Base-by-base conservation (phyloP, 257 asterid species). In the Nicotiana noctiflora region DNA sequence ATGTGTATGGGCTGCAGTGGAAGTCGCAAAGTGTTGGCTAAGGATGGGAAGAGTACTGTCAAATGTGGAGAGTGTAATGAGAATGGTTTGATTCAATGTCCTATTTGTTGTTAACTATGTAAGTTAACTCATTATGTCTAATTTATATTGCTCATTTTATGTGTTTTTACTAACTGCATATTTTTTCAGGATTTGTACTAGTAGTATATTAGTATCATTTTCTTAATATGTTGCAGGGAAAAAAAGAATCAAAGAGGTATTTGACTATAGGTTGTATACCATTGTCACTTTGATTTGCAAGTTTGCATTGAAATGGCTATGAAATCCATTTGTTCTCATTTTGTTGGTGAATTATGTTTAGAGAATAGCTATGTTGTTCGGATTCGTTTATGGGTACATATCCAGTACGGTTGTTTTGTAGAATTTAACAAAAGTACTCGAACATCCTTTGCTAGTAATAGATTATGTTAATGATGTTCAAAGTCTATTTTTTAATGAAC, bases 61-160 rank as follows among this genome's bases (percentile, higher is more conserved):
- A 92, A 90, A 80, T 96, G 99, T 76, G 84, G 76, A 0, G 88
- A 91, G 81, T 96, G 99, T 81, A 96, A 96, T 84, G 98, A 96
- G 88, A 96, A 95, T 89, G 98, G 99, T 27, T 83, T 95, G 85
- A 88, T 93, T 19, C 98, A 88, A 46, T 95, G 98, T 77, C 99
- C 98, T 6, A 70, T 88, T 13, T 94, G 97, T 76, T 86, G 91
- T 84, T 89, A 62, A 81, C 68, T 61, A 18, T 55, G 75, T 64
- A 52, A 53, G 80, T 53, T 83, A 63, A 77, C 76, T 40, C 49
- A 0, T 40, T 40, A 40, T 40, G 49, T 40, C 8, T 25, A 2
- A 21, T 19, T 25, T 77, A 10, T 17, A 49, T 51, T 72, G 2
- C 2, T 72, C 32, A 23, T 72, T 74, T 21, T 31, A 3, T 65